These are phyloP conservation scores for Collybia nuda DNA, from an alignment of 768 basidiomycete genomes.

Conservation along the genomic window DNA sequence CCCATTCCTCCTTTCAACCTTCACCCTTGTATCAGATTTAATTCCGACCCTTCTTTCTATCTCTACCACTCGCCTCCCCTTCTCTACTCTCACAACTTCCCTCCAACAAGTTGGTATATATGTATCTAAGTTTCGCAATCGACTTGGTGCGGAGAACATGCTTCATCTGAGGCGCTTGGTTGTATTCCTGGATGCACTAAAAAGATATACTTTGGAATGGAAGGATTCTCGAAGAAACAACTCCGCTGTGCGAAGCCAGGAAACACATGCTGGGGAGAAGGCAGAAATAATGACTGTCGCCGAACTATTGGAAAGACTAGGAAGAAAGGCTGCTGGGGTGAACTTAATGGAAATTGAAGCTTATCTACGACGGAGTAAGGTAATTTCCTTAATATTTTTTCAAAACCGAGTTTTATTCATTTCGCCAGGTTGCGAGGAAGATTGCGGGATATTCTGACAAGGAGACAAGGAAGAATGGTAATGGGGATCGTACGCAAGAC, in stretches of 20 bases:
- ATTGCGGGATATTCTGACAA: slow-evolving; percentile 84
- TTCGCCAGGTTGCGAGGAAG: slow-evolving; percentile 63
- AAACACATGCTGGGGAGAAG: slow-evolving; percentile 15
- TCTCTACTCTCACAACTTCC: slow-evolving; percentile 55
- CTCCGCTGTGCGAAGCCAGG: slow-evolving; percentile 9
- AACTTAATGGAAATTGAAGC: slow-evolving; percentile 81
- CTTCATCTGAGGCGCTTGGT: slow-evolving; percentile 81
- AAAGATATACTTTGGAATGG: slow-evolving; percentile 60
- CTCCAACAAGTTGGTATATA: slow-evolving; percentile 78
- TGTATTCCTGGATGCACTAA: slow-evolving; percentile 68
- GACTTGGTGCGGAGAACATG: slow-evolving; percentile 69
- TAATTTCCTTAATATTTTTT: slow-evolving; percentile 26
- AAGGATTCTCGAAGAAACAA: slow-evolving; percentile 28
- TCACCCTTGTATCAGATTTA: slow-evolving; percentile 53
- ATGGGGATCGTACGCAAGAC: slow-evolving; percentile 19
- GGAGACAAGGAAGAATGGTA: slow-evolving; percentile 41
- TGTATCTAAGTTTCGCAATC: slow-evolving; percentile 72
- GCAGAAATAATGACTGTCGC: slow-evolving; percentile 69
- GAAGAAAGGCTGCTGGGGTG: slow-evolving; percentile 67
- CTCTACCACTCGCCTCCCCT: slow-evolving; percentile 69
- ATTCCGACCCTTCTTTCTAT: slow-evolving; percentile 88
- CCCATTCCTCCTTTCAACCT: not conserved
- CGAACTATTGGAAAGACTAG: slow-evolving; percentile 63
- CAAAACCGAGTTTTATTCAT: not conserved
- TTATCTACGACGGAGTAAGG: slow-evolving; percentile 86